Conservation (phyloP, 164 flowering plant species). For the Kalanchoe fedtschenkoi region DNA sequence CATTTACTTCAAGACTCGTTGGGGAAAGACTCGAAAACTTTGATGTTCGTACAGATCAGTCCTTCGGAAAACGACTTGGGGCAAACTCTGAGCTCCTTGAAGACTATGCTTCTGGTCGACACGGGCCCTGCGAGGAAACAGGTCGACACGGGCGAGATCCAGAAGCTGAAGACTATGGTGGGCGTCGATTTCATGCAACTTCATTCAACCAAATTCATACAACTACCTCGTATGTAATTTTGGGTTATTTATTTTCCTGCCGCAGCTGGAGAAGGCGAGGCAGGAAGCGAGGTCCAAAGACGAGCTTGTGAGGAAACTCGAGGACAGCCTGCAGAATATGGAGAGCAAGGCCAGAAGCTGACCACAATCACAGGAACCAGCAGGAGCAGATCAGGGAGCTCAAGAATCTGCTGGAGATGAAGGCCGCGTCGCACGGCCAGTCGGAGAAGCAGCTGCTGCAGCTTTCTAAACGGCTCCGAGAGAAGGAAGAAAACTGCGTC, state of each 20-base stretch:
- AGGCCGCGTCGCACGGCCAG: conserved; percentile 35
- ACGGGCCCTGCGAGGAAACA: conserved; percentile 82
- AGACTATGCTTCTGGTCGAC: conserved; percentile 86
- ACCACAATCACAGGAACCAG: conserved; percentile 44
- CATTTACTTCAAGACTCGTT: conserved; percentile 5
- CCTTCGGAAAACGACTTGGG: conserved; percentile 64
- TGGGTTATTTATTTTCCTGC: neutral
- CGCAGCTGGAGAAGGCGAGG: conserved; percentile 65
- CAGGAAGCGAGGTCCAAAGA: conserved; percentile 58
- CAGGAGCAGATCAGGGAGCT: conserved; percentile 65
- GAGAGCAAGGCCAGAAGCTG: conserved; percentile 57
- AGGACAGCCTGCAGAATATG: conserved; percentile 50
- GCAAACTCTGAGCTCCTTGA: conserved; percentile 77
- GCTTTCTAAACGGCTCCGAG: conserved; percentile 43
- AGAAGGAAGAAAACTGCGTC: conserved; percentile 43
- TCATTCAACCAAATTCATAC: neutral
- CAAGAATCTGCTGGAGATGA: conserved; percentile 39
- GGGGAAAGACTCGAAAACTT: conserved; percentile 46
- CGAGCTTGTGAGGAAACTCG: conserved; percentile 50
- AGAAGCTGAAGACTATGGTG: conserved; percentile 61
- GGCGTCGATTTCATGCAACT: neutral
- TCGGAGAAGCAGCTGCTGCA: conserved; percentile 45
- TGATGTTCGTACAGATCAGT: conserved; percentile 89
- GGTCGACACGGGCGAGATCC: conserved; percentile 54
- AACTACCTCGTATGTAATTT: neutral